Conservation (phyloP, 2,329 filamentous ascomycete species). For the Stachybotrys chlorohalonatus region DNA sequence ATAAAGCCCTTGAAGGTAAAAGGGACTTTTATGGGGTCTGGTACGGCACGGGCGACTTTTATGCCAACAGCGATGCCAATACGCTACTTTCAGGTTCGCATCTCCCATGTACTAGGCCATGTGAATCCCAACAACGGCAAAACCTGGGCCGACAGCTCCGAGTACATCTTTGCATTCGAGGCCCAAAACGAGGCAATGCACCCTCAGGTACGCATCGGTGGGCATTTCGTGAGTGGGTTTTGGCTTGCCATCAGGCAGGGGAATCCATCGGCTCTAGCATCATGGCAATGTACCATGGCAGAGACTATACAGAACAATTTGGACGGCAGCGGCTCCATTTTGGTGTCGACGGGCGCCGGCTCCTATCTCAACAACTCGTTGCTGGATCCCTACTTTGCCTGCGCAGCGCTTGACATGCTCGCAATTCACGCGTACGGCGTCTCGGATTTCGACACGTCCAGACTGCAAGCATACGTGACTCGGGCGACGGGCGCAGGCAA, state of each 20-base stretch:
- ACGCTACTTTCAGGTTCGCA: no score
- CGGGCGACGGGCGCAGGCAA: conserved; percentile 16
- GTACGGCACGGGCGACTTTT: no score
- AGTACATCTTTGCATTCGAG: no score
- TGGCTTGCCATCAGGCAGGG: conserved; percentile 2
- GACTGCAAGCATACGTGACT: conserved; percentile 12
- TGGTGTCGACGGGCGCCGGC: conserved; percentile 11
- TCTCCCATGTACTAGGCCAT: no score
- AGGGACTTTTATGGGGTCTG: no score
- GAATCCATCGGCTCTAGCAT: conserved; percentile 6
- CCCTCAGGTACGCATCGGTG: no score
- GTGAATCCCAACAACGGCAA: no score
- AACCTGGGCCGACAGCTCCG: no score
- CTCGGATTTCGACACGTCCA: conserved; percentile 13
- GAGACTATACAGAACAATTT: conserved; percentile 11
- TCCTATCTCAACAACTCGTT: conserved; percentile 9
- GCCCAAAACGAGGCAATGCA: no score
- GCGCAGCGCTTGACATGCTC: conserved; percentile 5
- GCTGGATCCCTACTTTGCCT: conserved; percentile 7
- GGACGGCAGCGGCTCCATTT: conserved; percentile 6
- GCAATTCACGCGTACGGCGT: conserved; percentile 17
- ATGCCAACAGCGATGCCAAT: no score
- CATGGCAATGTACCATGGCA: conserved; percentile 14
- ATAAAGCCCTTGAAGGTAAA: no score
- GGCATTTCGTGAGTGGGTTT: no score